These are phyloP conservation scores for Curvularia sp. DNA, from an alignment of 2,329 filamentous ascomycete genomes.

Conservation along the genomic window DNA sequence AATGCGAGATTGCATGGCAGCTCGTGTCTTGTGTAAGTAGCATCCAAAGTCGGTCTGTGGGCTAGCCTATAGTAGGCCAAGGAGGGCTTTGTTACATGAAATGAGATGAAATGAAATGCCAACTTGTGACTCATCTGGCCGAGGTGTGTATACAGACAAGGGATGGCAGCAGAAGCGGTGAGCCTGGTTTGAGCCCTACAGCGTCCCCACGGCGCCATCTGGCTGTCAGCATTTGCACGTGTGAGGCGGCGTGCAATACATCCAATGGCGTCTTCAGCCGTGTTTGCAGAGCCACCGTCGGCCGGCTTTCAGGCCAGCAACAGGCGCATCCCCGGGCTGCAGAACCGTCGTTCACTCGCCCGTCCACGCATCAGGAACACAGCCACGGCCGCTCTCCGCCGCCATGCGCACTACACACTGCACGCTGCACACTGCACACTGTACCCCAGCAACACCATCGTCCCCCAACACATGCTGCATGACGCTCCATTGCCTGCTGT, in stretches of 20 bases:
- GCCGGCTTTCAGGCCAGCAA: slow-evolving; percentile 14
- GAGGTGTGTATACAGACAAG: slow-evolving; percentile 1
- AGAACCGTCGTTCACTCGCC: slow-evolving; percentile 14
- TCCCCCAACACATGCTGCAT: slow-evolving; percentile 25
- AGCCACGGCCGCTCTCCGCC: slow-evolving; percentile 30
- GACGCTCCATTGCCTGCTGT: slow-evolving; percentile 23
- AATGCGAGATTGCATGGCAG: slow-evolving; percentile 7
- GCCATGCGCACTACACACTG: slow-evolving; percentile 13
- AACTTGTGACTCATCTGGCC: not conserved
- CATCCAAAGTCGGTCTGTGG: not conserved
- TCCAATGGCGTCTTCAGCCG: not conserved
- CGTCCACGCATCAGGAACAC: slow-evolving; percentile 15
- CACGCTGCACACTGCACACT: too few relatives aligned
- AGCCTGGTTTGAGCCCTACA: slow-evolving; percentile 11
- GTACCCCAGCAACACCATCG: slow-evolving; percentile 11
- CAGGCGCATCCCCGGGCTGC: not conserved
- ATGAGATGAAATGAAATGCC: too few relatives aligned
- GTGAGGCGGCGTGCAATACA: slow-evolving; percentile 9
- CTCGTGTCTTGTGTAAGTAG: slow-evolving; percentile 9
- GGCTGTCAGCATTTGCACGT: slow-evolving; percentile 22
- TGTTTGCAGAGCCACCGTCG: not conserved
- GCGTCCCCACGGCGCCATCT: not conserved
- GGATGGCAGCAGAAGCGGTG: slow-evolving; percentile 21
- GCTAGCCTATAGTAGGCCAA: slow-evolving; percentile 11
- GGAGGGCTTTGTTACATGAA: not conserved